Evolutionary conservation across 2,329 filamentous ascomycete species (phyloP).

Genomic region (Erysiphe neolycopersici): DNA sequence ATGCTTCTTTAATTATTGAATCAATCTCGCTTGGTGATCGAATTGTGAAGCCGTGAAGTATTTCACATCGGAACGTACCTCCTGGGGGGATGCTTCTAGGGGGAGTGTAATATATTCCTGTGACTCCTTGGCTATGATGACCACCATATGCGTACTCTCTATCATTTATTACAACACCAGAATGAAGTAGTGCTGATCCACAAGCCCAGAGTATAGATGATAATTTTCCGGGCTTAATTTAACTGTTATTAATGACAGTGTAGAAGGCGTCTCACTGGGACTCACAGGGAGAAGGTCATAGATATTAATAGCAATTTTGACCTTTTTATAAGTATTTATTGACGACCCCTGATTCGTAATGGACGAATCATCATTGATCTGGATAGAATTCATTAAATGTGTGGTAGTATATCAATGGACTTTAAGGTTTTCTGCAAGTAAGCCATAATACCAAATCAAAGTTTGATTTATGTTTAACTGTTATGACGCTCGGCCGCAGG

Average conservation of each 20-base stretch:
- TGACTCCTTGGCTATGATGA: slow-evolving; percentile 41
- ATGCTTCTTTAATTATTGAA: slow-evolving; percentile 37
- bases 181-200: slow-evolving; percentile 54
- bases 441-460: no score
- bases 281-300: slow-evolving; percentile 49
- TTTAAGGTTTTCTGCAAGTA: no score
- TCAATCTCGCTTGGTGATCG: slow-evolving; percentile 43
- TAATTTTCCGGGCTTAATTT: slow-evolving; percentile 36
- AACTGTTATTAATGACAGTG: slow-evolving; percentile 1
- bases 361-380: no score
- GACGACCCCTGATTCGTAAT: no score
- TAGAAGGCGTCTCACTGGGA: background rate
- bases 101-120: slow-evolving; percentile 62
- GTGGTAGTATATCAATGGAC: no score
- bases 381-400: no score
- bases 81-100: slow-evolving; percentile 48
- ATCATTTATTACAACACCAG: slow-evolving; percentile 56
- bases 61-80: slow-evolving; percentile 46
- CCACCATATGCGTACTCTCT: slow-evolving; percentile 69
- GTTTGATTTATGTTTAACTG: no score
- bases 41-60: slow-evolving; percentile 58
- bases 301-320: slow-evolving; percentile 48
- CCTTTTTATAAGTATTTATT: slow-evolving; percentile 23
- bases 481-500: no score
- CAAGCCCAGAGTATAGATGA: slow-evolving; percentile 55